phyloP scores from a whole-genome alignment of 345 rosid species.

The Anacardium occidentale region DNA sequence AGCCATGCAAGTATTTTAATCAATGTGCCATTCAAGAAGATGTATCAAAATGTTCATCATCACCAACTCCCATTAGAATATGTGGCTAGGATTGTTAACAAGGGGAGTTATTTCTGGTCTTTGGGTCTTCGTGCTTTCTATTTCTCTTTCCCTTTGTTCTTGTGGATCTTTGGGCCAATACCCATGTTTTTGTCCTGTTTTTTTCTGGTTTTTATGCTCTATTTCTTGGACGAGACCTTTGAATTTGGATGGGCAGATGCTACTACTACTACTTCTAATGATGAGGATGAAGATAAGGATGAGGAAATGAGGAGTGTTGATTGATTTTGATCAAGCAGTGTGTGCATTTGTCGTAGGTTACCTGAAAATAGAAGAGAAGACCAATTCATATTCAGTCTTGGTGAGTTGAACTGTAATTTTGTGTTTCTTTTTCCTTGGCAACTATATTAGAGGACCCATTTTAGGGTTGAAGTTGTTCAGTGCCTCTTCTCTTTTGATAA shows the following conservation, averaged over 20 bases:
- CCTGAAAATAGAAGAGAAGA: background rate
- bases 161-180: conserved; percentile 92
- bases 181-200: conserved; percentile 66
- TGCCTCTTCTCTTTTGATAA: background rate
- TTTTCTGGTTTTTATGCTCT: conserved; percentile 56
- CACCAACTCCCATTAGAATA: conserved; percentile 49
- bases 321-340: background rate
- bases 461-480: background rate
- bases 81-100: conserved; percentile 64
- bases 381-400: conserved; percentile 17
- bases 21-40: conserved; percentile 66
- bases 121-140: conserved; percentile 83
- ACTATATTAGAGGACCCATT: background rate
- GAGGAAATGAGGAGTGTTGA: conserved; percentile 24
- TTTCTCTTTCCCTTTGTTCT: conserved; percentile 77
- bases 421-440: background rate
- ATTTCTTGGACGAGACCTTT: conserved; percentile 59
- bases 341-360: too few species aligned
- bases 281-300: conserved; percentile 18
- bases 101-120: conserved; percentile 92
- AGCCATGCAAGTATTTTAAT: conserved; percentile 88
- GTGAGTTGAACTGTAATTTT: conserved; percentile 15
- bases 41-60: conserved; percentile 29
- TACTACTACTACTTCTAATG: conserved; percentile 27
- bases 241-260: conserved; percentile 44